Evolutionary conservation across 441 rosid genomes (phyloP).

Genomic region (Brassica hybrid): DNA sequence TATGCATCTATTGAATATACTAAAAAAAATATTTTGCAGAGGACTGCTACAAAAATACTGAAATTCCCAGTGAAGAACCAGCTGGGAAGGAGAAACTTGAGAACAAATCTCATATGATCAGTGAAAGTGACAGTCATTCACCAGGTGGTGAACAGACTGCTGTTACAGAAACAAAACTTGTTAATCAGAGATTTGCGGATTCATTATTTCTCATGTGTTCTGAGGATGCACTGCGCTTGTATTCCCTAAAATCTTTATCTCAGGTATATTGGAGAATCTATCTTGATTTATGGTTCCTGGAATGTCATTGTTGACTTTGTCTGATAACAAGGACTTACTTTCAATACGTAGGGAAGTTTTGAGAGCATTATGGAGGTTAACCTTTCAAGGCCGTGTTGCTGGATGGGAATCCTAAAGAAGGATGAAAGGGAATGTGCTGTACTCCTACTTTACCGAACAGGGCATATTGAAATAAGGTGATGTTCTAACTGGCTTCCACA

Average conservation of each 20-base stretch:
- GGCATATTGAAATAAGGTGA: slow-evolving; percentile 81
- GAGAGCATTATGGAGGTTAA: slow-evolving; percentile 53
- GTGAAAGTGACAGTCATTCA: slow-evolving; percentile 45
- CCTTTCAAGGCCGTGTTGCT: slow-evolving; percentile 69
- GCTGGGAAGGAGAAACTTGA: slow-evolving; percentile 43
- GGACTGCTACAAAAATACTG: slow-evolving; percentile 45
- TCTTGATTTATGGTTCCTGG: slow-evolving; percentile 33
- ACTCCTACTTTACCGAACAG: slow-evolving; percentile 71
- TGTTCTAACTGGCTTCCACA: slow-evolving; percentile 15
- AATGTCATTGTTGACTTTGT: slow-evolving; percentile 30
- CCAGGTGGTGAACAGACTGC: slow-evolving; percentile 45
- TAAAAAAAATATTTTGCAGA: slow-evolving; percentile 52
- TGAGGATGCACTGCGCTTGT: slow-evolving; percentile 63
- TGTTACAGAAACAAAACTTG: slow-evolving; percentile 43
- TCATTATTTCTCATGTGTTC: slow-evolving; percentile 60
- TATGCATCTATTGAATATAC: slow-evolving; percentile 16
- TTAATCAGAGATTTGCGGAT: slow-evolving; percentile 43
- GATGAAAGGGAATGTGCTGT: slow-evolving; percentile 60
- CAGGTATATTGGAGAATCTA: slow-evolving; percentile 54
- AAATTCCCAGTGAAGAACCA: slow-evolving; percentile 42
- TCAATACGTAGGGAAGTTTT: slow-evolving; percentile 58
- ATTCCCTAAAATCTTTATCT: slow-evolving; percentile 55
- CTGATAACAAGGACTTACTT: slow-evolving; percentile 37
- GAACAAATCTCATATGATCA: slow-evolving; percentile 43
- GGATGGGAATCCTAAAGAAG: slow-evolving; percentile 66